These are phyloP conservation scores for Marchantia paleacea DNA, from an alignment of 225 moss, liverwort and hornwort genomes.

Conservation along the genomic window DNA sequence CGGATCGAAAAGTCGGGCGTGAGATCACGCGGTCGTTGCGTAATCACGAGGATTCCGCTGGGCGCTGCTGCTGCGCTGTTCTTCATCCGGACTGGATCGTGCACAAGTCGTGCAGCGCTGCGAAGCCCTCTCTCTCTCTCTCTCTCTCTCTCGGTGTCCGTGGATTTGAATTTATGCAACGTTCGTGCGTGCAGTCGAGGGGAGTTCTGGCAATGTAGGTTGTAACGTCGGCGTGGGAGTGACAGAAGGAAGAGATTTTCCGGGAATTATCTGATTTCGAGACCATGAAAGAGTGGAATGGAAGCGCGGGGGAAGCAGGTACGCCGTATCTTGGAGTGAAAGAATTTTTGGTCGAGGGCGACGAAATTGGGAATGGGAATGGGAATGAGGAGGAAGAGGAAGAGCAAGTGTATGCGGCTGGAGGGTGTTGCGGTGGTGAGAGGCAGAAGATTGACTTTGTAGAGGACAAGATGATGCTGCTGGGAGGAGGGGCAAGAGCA, in stretches of 20 bases:
- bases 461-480: not conserved
- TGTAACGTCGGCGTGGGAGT: not conserved
- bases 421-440: not conserved
- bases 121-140: not conserved
- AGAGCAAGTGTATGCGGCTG: not conserved
- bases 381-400: not conserved
- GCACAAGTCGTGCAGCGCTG: not conserved
- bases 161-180: not conserved
- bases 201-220: not conserved
- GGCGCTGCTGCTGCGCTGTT: not conserved
- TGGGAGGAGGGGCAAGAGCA: not conserved
- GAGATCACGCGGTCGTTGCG: not conserved
- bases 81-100: not conserved
- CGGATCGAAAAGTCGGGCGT: not conserved
- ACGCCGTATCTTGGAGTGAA: not conserved
- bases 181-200: too few relatives aligned
- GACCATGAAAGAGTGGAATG: conserved; percentile 11
- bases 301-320: not conserved
- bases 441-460: not conserved
- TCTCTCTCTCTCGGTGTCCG: not conserved
- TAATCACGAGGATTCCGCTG: not conserved
- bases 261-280: not conserved
- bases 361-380: not conserved
- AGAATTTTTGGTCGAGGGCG: not conserved
- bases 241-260: not conserved